Evolutionary conservation across 768 basidiomycete species (phyloP).

Genomic region (Termitomyces sp.): DNA sequence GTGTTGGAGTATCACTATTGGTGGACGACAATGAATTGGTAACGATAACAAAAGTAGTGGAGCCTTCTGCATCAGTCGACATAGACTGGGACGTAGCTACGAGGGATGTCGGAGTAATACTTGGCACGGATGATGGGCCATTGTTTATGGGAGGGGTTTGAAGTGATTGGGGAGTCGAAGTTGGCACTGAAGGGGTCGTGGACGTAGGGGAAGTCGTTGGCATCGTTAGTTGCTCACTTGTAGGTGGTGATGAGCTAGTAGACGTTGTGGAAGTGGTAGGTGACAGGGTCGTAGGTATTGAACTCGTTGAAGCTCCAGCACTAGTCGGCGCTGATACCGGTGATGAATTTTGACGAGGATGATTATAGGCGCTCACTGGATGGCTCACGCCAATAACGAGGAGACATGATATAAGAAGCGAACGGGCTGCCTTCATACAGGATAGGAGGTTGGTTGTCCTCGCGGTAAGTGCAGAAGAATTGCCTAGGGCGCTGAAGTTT

Average conservation of each 20-base stretch:
- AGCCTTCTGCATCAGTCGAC: conserved; percentile 15
- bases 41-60: conserved; percentile 21
- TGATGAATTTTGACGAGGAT: conserved; percentile 6
- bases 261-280: conserved; percentile 11
- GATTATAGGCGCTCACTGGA: conserved; percentile 14
- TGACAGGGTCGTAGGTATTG: conserved; percentile 10
- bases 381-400: conserved; percentile 18
- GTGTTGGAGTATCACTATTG: conserved; percentile 19
- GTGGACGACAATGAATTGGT: conserved; percentile 22
- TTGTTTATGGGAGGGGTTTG: neutral
- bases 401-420: conserved; percentile 22
- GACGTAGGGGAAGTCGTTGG: conserved; percentile 6
- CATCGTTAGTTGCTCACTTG: neutral
- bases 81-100: conserved; percentile 4
- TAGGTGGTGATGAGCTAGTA: conserved; percentile 8
- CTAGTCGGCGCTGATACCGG: too few species aligned
- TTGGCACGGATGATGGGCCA: neutral
- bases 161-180: neutral
- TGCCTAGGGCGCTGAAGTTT: conserved; percentile 12
- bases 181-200: neutral
- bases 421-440: conserved; percentile 20
- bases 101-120: conserved; percentile 4
- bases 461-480: conserved; percentile 2
- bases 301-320: conserved; percentile 1
- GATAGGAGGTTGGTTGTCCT: conserved; percentile 7